Base-by-base conservation (phyloP, 2,329 filamentous ascomycete species). In the Scopulariopsis brevicaulis region DNA sequence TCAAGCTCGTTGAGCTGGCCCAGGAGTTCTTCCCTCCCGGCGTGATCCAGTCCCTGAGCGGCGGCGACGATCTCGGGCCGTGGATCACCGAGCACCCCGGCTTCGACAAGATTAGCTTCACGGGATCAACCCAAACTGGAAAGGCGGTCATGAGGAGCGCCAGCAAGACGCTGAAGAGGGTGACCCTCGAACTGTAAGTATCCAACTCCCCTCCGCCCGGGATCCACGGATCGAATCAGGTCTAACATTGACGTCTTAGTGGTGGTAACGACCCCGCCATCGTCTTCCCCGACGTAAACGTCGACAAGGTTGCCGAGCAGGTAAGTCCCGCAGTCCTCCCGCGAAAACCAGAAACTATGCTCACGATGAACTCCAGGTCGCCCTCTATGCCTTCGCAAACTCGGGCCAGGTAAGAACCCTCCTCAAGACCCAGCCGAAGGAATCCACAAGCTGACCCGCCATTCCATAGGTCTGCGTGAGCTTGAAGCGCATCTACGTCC, bases 231-330 rank as follows among this genome's bases (percentile, higher is more conserved):
- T 8, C 28, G 28, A 8, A 32, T 8, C 4, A 32, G 4, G 28
- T 32, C 28, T 32, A 32, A 32, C 28, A 32, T 8, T 8, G 8
- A 32, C 28, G n/a, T n/a, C n/a, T 8, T 32, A 32, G 28, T 25
- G 79, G 82, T 43, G 82, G 82, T 35, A 85, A 85, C 63, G 81
- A 85, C 60, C 75, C 82, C 1, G 77, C 79, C n/a, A 82, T 85
- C 62, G 72, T 85, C 37, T 74, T 77, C 37, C 74, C 74, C 0
- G 81, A 85, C 61, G 79, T 84, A 6, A 78, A 85, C 59, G 70
- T 83, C 5, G 63, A 62, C 25, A 62, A 60, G 28, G 28, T 32
- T 8, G 28, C 28, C 28, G 28, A 32, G 28, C 28, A 32, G 28
- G 28, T 32, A 32, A 32, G 28, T 4, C 28, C 28, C 4, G 28